phyloP scores from a whole-genome alignment of 345 rosid genomes.

The Pseudoturritis turrita region DNA sequence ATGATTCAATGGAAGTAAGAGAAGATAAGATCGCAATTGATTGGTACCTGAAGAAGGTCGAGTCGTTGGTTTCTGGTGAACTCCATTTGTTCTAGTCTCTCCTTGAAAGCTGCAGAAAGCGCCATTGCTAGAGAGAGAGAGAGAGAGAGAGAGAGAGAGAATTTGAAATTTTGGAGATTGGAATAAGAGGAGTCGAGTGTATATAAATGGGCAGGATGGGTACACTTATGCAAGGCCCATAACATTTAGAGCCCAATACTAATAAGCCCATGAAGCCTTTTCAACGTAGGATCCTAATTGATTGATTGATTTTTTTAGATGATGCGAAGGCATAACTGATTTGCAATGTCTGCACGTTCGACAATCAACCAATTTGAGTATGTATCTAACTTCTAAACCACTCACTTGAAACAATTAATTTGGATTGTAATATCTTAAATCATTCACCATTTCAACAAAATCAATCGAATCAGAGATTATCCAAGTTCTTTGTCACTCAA shows the following conservation, averaged over 20 bases:
- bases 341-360: background rate
- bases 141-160: background rate
- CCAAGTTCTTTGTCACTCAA: background rate
- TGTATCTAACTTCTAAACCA: background rate
- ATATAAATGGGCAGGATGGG: background rate
- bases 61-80: slow-evolving; percentile 57
- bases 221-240: background rate
- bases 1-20: slow-evolving; percentile 2
- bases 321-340: too few relatives aligned
- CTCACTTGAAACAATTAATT: background rate
- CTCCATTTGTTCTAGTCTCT: slow-evolving; percentile 68
- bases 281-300: background rate
- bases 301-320: too few relatives aligned
- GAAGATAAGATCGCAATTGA: background rate
- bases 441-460: background rate
- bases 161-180: background rate
- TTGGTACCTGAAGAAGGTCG: slow-evolving; percentile 53
- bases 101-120: slow-evolving; percentile 60
- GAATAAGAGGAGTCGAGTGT: background rate
- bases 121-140: slow-evolving; percentile 38
- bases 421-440: background rate
- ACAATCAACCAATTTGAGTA: background rate
- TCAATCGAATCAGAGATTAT: background rate
- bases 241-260: background rate
- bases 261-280: slow-evolving; percentile 5